Conservation (phyloP, 2,329 filamentous ascomycete genomes). For the Exophiala bonariae region DNA sequence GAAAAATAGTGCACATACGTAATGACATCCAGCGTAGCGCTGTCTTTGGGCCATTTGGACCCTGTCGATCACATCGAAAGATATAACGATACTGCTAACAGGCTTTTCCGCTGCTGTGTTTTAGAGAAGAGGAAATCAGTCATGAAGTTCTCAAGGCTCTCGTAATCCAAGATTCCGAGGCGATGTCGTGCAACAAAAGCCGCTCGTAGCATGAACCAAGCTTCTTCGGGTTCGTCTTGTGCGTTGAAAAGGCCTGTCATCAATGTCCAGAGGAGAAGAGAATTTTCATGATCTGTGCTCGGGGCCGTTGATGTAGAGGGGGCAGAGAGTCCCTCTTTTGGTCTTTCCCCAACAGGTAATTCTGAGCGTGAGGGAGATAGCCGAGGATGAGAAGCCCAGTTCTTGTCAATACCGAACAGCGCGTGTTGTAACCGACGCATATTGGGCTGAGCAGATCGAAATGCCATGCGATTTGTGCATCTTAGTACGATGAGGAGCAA, state of each 20-base stretch:
- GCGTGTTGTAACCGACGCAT: slow-evolving; percentile 18
- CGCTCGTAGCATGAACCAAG: slow-evolving; percentile 13
- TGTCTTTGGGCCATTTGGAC: too few relatives aligned
- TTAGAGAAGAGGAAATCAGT: slow-evolving; percentile 10
- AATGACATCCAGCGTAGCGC: too few relatives aligned
- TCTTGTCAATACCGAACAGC: slow-evolving; percentile 32
- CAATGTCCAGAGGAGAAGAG: slow-evolving; percentile 13
- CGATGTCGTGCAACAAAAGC: slow-evolving; percentile 9
- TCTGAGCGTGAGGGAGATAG: too few relatives aligned
- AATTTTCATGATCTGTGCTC: slow-evolving; percentile 7
- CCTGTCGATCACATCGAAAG: neutral
- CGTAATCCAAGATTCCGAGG: slow-evolving; percentile 4
- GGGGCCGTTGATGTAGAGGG: neutral
- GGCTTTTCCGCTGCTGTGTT: slow-evolving; percentile 10
- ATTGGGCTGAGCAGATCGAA: slow-evolving; percentile 12
- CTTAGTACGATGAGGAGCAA: slow-evolving; percentile 9
- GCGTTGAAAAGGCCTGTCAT: slow-evolving; percentile 17
- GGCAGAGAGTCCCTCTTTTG: neutral
- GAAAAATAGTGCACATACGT: too few relatives aligned
- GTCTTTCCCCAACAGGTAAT: neutral
- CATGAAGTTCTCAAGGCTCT: slow-evolving; percentile 8
- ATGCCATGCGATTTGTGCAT: slow-evolving; percentile 11
- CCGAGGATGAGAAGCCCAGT: slow-evolving; percentile 14
- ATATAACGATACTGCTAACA: slow-evolving; percentile 6
- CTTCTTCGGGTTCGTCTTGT: slow-evolving; percentile 11